Conservation (phyloP, 441 rosid species). For the Manihot esculenta region DNA sequence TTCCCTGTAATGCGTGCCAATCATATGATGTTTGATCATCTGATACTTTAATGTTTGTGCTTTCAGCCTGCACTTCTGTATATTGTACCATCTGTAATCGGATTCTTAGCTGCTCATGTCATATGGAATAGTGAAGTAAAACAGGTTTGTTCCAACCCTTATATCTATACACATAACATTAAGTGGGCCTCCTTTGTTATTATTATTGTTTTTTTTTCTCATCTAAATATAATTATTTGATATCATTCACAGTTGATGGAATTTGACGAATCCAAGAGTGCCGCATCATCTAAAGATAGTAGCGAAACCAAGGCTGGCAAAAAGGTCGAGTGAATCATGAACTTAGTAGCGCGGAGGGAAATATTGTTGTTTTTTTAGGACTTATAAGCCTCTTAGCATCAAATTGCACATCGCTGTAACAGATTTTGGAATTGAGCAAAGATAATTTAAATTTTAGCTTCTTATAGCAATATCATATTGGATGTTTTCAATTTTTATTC, state of each 20-base stretch:
- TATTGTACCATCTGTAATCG: slow-evolving; percentile 88
- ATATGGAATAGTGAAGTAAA: slow-evolving; percentile 88
- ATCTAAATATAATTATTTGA: background rate
- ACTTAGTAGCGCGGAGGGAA: slow-evolving; percentile 15
- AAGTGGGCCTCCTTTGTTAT: no score
- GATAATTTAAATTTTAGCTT: slow-evolving; percentile 2
- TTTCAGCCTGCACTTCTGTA: slow-evolving; percentile 95
- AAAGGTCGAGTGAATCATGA: slow-evolving; percentile 48
- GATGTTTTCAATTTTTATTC: background rate
- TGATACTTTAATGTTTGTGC: background rate
- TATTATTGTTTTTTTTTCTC: no score
- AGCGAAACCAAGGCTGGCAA: slow-evolving; percentile 44
- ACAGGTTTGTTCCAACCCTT: slow-evolving; percentile 56
- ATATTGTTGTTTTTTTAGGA: slow-evolving; percentile 16
- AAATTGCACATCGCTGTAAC: slow-evolving; percentile 30
- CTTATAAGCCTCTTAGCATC: background rate
- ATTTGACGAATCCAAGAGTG: slow-evolving; percentile 76
- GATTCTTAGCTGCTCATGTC: slow-evolving; percentile 88
- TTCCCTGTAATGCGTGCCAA: background rate
- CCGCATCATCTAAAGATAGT: slow-evolving; percentile 40
- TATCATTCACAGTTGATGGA: slow-evolving; percentile 70
- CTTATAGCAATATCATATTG: slow-evolving; percentile 7
- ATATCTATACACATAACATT: no score
- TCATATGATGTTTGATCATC: background rate
- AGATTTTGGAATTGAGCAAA: slow-evolving; percentile 40